These are phyloP conservation scores for Didymosphaeria variabile DNA, from an alignment of 2,329 filamentous ascomycete species.

Conservation along the genomic window DNA sequence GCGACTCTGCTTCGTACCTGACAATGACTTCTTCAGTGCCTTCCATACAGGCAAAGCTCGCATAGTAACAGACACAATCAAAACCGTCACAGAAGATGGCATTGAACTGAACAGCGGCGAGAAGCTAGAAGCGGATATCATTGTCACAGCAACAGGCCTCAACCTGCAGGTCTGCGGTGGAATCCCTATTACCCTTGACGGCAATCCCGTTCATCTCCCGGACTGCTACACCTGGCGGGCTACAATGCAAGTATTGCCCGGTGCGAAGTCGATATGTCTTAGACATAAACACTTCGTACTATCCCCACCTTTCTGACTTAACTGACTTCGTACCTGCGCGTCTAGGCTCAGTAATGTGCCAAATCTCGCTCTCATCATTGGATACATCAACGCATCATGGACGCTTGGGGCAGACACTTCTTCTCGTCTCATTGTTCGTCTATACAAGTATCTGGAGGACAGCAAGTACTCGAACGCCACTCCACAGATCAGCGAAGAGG, in stretches of 20 bases:
- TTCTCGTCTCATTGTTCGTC: conserved; percentile 58
- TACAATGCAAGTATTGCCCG: conserved; percentile 59
- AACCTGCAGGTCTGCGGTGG: conserved; percentile 65
- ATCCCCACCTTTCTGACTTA: too few relatives aligned
- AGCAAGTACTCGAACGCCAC: conserved; percentile 54
- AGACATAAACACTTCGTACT: too few relatives aligned
- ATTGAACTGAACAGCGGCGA: conserved; percentile 59
- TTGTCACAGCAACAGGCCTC: conserved; percentile 72
- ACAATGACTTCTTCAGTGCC: conserved; percentile 66
- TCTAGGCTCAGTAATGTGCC: conserved; percentile 45
- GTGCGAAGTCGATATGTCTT: too few relatives aligned
- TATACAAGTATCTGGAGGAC: conserved; percentile 61
- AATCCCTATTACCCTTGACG: conserved; percentile 63
- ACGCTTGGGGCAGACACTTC: conserved; percentile 68
- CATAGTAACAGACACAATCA: conserved; percentile 65
- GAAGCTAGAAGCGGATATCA: conserved; percentile 66
- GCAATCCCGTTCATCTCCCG: conserved; percentile 54
- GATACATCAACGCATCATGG: conserved; percentile 70
- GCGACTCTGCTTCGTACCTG: conserved; percentile 74
- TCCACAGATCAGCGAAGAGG: conserved; percentile 54
- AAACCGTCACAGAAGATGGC: conserved; percentile 58
- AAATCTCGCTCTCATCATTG: conserved; percentile 66
- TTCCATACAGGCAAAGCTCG: conserved; percentile 61
- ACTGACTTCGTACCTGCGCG: too few relatives aligned
- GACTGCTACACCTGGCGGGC: conserved; percentile 68